A percentile compares a stretch with the other conserved stretches of the same genome.
These are phyloP conservation scores for Xylariaceae sp. DNA, from an alignment of 2,329 filamentous ascomycete species.

Conservation along the genomic window DNA sequence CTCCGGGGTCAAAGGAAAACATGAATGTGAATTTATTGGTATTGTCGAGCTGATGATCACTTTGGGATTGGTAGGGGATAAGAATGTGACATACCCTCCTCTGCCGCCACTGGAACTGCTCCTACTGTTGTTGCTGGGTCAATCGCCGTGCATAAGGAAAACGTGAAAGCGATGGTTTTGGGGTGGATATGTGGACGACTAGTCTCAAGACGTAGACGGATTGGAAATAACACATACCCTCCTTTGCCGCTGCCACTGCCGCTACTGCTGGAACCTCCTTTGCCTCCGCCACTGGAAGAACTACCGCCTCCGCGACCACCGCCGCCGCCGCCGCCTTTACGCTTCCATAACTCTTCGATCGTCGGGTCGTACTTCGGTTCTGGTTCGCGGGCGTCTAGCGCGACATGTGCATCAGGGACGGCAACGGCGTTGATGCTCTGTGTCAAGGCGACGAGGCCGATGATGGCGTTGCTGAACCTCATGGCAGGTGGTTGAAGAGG, in stretches of 20 bases:
- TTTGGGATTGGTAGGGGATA: no score
- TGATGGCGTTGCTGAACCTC: constrained; percentile 26
- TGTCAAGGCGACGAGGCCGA: constrained; percentile 21
- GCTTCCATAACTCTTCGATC: constrained; percentile 53
- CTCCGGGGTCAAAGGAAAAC: no score
- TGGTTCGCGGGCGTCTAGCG: constrained; percentile 15
- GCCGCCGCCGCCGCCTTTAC: constrained; percentile 58
- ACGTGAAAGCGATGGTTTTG: no score
- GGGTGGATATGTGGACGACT: no score
- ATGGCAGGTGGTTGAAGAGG: constrained; percentile 12
- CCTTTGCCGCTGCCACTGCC: constrained; percentile 12
- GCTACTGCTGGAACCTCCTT: constrained; percentile 13
- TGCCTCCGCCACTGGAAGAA: constrained; percentile 4
- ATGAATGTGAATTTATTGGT: no score
- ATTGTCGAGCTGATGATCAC: no score
- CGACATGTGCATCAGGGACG: constrained; percentile 17
- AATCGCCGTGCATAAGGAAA: no score
- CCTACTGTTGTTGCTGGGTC: no score
- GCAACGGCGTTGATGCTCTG: constrained; percentile 23
- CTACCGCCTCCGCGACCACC: constrained; percentile 42
- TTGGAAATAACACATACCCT: neutral
- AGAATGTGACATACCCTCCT: no score
- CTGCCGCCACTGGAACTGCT: no score
- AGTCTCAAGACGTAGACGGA: neutral
- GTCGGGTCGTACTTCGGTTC: constrained; percentile 20